Conservation (phyloP, 257 asterid genomes). For the Gentiana dahurica region DNA sequence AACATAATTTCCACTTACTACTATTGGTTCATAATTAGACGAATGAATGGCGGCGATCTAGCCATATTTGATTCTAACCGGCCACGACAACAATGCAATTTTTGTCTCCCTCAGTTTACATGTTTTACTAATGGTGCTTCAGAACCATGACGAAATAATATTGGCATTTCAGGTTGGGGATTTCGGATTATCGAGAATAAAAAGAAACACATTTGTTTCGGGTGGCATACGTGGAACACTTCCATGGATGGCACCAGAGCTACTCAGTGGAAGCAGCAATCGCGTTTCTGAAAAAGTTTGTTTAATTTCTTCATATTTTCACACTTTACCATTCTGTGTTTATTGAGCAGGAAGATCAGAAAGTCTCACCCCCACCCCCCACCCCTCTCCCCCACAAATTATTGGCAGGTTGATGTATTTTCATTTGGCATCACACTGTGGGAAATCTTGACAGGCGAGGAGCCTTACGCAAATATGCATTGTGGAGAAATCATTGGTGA, state of each 20-base stretch:
- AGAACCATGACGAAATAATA: neutral
- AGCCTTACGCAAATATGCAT: slow-evolving; percentile 76
- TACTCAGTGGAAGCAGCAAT: slow-evolving; percentile 54
- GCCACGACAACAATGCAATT: no score
- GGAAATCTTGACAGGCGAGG: slow-evolving; percentile 85
- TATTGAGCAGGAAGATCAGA: neutral
- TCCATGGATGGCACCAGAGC: slow-evolving; percentile 98
- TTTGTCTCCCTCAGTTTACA: no score
- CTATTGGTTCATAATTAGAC: no score
- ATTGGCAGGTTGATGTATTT: slow-evolving; percentile 70
- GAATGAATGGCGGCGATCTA: no score
- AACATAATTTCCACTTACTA: no score
- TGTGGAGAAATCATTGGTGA: slow-evolving; percentile 90
- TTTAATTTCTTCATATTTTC: neutral
- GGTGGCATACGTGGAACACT: slow-evolving; percentile 92
- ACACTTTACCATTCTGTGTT: neutral
- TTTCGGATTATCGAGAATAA: slow-evolving; percentile 81
- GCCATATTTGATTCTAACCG: no score
- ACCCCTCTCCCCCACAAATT: no score
- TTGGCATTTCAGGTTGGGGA: slow-evolving; percentile 58
- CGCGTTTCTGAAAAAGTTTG: slow-evolving; percentile 77
- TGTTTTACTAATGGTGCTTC: neutral
- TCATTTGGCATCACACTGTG: slow-evolving; percentile 84
- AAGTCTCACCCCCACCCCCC: neutral
- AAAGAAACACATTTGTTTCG: slow-evolving; percentile 69